A percentile compares a stretch with the other conserved stretches of the same genome.
phyloP scores from a whole-genome alignment of 306 rosid species.

The Cucurbita pepo region DNA sequence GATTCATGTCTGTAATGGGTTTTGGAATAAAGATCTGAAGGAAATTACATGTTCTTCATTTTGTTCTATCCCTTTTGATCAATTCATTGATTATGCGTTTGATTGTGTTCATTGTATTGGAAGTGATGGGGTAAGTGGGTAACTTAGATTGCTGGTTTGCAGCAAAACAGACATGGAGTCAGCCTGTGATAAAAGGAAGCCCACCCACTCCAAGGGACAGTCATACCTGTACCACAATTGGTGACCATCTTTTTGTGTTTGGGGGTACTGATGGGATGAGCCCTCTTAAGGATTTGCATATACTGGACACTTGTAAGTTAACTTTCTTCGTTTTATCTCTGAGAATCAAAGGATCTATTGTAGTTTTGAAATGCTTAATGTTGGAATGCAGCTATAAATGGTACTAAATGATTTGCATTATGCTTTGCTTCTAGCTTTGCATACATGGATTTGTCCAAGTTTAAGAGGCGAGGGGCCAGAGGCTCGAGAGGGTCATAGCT shows the following conservation, averaged over 20 bases:
- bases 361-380: neutral
- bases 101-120: neutral
- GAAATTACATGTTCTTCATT: neutral
- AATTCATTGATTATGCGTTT: neutral
- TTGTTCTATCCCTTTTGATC: neutral
- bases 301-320: constrained; percentile 73
- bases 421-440: constrained; percentile 29
- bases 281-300: constrained; percentile 78
- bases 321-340: neutral
- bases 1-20: neutral
- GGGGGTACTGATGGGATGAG: constrained; percentile 95
- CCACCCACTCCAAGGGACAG: constrained; percentile 89
- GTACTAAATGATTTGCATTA: neutral
- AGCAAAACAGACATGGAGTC: constrained; percentile 74
- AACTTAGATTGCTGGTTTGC: constrained; percentile 32
- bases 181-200: constrained; percentile 57
- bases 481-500: constrained; percentile 93
- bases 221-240: constrained; percentile 74
- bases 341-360: neutral
- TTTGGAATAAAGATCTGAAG: neutral
- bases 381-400: neutral
- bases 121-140: neutral
- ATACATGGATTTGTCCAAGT: constrained; percentile 70
- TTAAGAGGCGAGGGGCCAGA: constrained; percentile 85
- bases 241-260: constrained; percentile 70